These are phyloP conservation scores for Talaromyces borbonicus DNA, from an alignment of 495 filamentous ascomycete species.

Conservation along the genomic window DNA sequence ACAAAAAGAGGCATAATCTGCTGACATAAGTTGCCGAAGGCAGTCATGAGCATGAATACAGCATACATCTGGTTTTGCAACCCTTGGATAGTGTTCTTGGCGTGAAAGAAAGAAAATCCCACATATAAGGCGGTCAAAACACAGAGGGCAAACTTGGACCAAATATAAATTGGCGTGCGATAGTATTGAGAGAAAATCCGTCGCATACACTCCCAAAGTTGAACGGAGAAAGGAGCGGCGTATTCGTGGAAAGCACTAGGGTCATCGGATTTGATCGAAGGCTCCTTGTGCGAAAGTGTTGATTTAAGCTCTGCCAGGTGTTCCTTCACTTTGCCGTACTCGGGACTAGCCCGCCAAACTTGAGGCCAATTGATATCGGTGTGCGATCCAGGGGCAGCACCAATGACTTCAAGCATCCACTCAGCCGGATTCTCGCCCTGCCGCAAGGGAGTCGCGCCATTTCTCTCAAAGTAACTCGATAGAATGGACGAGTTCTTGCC, in stretches of 20 bases:
- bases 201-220: conserved; percentile 36
- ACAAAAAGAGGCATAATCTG: conserved; percentile 85
- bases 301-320: conserved; percentile 58
- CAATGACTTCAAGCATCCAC: conserved; percentile 89
- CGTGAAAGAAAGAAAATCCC: conserved; percentile 78
- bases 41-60: conserved; percentile 72
- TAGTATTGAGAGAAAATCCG: conserved; percentile 85
- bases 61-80: conserved; percentile 82
- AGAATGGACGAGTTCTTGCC: conserved; percentile 63
- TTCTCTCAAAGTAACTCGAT: conserved; percentile 66
- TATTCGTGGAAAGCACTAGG: conserved; percentile 34
- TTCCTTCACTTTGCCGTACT: conserved; percentile 50
- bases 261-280: conserved; percentile 27
- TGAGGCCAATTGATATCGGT: conserved; percentile 71
- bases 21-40: conserved; percentile 66
- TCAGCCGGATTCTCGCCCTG: conserved; percentile 71
- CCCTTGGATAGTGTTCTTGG: conserved; percentile 60
- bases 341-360: conserved; percentile 62
- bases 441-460: conserved; percentile 61
- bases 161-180: conserved; percentile 80
- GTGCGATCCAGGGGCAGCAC: conserved; percentile 69
- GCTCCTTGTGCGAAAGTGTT: conserved; percentile 28
- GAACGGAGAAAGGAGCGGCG: conserved; percentile 39
- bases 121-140: conserved; percentile 56
- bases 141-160: conserved; percentile 55